A percentile compares a stretch with the other conserved stretches of the same genome.
These are phyloP conservation scores for Botryotinia calthae DNA, from an alignment of 2,329 filamentous ascomycete species.

Conservation along the genomic window DNA sequence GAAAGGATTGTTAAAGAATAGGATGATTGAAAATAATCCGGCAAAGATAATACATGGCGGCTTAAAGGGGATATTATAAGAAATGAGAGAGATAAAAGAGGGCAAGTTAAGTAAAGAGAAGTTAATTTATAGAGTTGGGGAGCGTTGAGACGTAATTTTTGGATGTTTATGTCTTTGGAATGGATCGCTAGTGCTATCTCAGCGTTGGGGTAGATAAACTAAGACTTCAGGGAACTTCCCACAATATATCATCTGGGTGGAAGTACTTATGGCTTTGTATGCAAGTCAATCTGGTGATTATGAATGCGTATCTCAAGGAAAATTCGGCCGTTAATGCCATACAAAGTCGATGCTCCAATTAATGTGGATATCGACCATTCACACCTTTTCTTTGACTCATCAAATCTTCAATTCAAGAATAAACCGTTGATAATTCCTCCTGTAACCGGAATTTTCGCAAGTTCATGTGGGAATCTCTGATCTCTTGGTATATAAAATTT, in stretches of 20 bases:
- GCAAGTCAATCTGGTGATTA: not conserved
- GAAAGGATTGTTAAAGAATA: not conserved
- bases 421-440: accelerated
- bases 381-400: not conserved
- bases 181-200: too few relatives aligned
- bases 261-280: not conserved
- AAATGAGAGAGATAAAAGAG: not conserved
- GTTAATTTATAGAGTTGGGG: not conserved
- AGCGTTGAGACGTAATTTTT: not conserved
- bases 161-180: not conserved
- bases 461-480: accelerated
- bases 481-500: accelerated
- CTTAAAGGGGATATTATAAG: not conserved
- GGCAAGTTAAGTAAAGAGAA: slow-evolving; percentile 4
- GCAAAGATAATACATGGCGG: not conserved
- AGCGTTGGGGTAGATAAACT: too few relatives aligned
- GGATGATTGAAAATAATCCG: not conserved
- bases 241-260: accelerated
- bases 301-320: accelerated
- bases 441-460: accelerated
- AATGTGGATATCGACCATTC: accelerated
- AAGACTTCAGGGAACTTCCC: not conserved
- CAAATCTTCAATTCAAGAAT: not conserved
- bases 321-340: accelerated
- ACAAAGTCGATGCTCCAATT: accelerated